phyloP scores from a whole-genome alignment of 169 alveolate species.

The Babesia sp. region DNA sequence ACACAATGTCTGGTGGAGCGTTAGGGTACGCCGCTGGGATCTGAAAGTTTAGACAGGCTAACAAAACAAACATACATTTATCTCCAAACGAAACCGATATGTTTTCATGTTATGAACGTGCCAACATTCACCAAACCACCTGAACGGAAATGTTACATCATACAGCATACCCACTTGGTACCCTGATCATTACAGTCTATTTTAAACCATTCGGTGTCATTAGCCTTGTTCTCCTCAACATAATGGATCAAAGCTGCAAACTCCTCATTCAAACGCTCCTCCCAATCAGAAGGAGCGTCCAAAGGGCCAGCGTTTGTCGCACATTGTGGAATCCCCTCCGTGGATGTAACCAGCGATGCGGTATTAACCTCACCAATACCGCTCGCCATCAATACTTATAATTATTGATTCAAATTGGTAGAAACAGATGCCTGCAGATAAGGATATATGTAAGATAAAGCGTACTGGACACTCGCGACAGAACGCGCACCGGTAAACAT shows the following conservation, averaged over 20 bases:
- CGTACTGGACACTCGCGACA: slow-evolving; percentile 56
- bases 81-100: slow-evolving; percentile 89
- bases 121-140: slow-evolving; percentile 97
- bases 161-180: slow-evolving; percentile 73
- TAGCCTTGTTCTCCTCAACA: slow-evolving; percentile 84
- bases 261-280: slow-evolving; percentile 90
- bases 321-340: slow-evolving; percentile 83
- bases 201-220: slow-evolving; percentile 94
- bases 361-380: not conserved
- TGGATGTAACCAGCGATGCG: not conserved
- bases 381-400: not conserved
- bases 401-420: not conserved
- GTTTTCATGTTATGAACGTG: slow-evolving; percentile 88
- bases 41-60: slow-evolving; percentile 28
- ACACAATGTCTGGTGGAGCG: slow-evolving; percentile 92
- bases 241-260: slow-evolving; percentile 87
- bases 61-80: slow-evolving; percentile 75
- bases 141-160: slow-evolving; percentile 8
- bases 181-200: slow-evolving; percentile 91
- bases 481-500: slow-evolving; percentile 77
- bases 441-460: slow-evolving; percentile 52
- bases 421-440: slow-evolving; percentile 23
- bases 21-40: slow-evolving; percentile 95
- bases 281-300: slow-evolving; percentile 78
- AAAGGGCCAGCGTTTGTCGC: slow-evolving; percentile 92